Evolutionary conservation across 179 eudicot genomes (phyloP).

Genomic region (Carnegiea gigantea): DNA sequence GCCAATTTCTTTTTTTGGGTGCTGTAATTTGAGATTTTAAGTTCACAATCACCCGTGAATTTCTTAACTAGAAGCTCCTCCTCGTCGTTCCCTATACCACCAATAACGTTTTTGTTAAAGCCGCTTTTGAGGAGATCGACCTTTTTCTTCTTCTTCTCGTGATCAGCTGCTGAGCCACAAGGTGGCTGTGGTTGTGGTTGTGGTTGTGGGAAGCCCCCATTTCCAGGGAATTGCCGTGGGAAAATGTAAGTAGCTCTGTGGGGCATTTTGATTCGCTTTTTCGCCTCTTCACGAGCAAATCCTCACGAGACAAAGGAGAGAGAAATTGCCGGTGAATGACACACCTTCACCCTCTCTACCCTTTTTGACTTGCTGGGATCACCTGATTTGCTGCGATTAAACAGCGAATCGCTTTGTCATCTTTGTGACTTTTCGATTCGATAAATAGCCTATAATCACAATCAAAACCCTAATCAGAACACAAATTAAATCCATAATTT

Average conservation of each 20-base stretch:
- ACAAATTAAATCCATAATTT: neutral
- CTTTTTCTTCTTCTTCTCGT: slow-evolving; percentile 37
- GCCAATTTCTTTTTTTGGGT: slow-evolving; percentile 31
- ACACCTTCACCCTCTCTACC: neutral
- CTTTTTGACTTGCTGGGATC: neutral
- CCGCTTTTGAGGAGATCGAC: neutral
- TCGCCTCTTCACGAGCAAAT: slow-evolving; percentile 22
- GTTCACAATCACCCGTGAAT: slow-evolving; percentile 11
- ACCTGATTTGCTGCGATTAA: slow-evolving; percentile 4
- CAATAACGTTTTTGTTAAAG: neutral
- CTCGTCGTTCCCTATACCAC: neutral
- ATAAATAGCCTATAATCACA: slow-evolving; percentile 8
- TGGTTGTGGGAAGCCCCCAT: slow-evolving; percentile 28
- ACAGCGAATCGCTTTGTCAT: neutral
- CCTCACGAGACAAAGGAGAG: slow-evolving; percentile 18
- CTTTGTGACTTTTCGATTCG: neutral
- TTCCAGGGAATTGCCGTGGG: slow-evolving; percentile 72
- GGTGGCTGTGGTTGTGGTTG: slow-evolving; percentile 13
- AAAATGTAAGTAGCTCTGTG: slow-evolving; percentile 81
- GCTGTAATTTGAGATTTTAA: neutral
- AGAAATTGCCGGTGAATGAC: neutral
- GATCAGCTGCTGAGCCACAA: slow-evolving; percentile 23
- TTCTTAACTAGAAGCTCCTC: slow-evolving; percentile 14
- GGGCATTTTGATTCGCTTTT: slow-evolving; percentile 42
- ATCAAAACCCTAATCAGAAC: neutral